Base-by-base conservation (phyloP, 441 rosid species). In the Melastoma candidum region DNA sequence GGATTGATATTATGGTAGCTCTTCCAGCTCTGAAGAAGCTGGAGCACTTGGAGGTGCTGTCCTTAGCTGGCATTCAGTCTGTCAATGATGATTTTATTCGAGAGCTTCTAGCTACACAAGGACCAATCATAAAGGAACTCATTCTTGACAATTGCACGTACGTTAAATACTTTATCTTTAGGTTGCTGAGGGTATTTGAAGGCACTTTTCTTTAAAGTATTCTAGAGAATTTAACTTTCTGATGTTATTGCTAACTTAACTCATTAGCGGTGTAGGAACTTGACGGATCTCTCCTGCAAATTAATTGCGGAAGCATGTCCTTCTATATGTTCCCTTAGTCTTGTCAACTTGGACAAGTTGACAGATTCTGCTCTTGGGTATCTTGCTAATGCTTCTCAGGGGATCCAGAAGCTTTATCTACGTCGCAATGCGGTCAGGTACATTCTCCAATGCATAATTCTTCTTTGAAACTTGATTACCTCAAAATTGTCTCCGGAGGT, bases 201-300 rank as follows among this genome's bases (percentile, higher is more conserved):
- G 4, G n/a, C 56, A 4, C 56, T 44, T 50, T 26, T 47, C 57
- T 52, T 25, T 47, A 14, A 64, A 47, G 12, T 46, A 58, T 12
- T 6, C 4, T 51, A 59, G 36, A 26, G 26, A 44, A 26, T 61
- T 46, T 13, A 22, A 25, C 24, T 70, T 71, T 6, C 36, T 3
- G 36, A 29, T 29, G 7, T 29, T 29, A 29, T 17, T 29, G 36
- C 36, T 29, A 29, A 29, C 36, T 29, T 29, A 29, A 3, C 7
- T 29, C 36, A 29, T 29, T 3, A 29, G 7, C 65, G 65, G 48
- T 74, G 76, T 77, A 88, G 98, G 81, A 82, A 78, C 52, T 66
- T 92, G 80, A 85, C 83, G 24, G 95, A 92, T 74, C 69, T 78
- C 63, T 82, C 83, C 56, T 14, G 84, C 66, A 89, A 81, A 81